A percentile compares a stretch with the other conserved stretches of the same genome.
Conservation (phyloP, 768 basidiomycete genomes). For the Tulasnella sp. region DNA sequence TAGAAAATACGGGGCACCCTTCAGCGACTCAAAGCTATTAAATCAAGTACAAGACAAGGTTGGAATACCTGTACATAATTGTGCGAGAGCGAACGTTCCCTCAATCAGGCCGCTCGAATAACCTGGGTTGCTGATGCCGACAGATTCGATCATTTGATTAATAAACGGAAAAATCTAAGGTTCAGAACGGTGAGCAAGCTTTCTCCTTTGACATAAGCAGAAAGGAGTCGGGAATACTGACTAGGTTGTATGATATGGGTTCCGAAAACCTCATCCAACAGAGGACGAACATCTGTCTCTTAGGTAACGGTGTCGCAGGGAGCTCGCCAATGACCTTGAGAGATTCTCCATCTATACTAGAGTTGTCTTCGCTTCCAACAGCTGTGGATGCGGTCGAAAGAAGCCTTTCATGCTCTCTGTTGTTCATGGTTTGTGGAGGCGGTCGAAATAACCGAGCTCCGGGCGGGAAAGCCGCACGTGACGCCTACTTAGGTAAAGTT, state of each 20-base stretch:
- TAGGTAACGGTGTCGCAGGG: constrained; percentile 29
- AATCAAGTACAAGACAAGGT: neutral
- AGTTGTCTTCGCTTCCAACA: constrained; percentile 9
- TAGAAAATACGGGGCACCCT: neutral
- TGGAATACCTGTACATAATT: constrained; percentile 35
- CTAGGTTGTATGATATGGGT: constrained; percentile 28
- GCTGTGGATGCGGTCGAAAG: neutral
- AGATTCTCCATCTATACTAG: constrained; percentile 38
- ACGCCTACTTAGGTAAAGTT: constrained; percentile 10
- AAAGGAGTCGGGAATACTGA: neutral
- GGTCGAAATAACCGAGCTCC: neutral
- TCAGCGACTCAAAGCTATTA: neutral
- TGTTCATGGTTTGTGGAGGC: neutral
- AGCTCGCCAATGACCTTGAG: constrained; percentile 33
- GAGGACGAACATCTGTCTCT: constrained; percentile 30
- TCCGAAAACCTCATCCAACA: constrained; percentile 30
- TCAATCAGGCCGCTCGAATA: constrained; percentile 41
- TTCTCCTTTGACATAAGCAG: neutral
- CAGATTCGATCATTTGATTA: constrained; percentile 39
- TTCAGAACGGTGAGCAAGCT: neutral
- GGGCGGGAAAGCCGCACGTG: constrained; percentile 17
- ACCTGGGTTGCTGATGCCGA: constrained; percentile 32
- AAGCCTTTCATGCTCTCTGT: neutral
- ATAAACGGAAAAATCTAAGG: constrained; percentile 40
- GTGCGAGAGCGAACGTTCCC: constrained; percentile 39